Evolutionary conservation across 257 asterid genomes (phyloP), one percentile per base, ranked within the genome.

Genomic region (Forsythia suspensa): DNA sequence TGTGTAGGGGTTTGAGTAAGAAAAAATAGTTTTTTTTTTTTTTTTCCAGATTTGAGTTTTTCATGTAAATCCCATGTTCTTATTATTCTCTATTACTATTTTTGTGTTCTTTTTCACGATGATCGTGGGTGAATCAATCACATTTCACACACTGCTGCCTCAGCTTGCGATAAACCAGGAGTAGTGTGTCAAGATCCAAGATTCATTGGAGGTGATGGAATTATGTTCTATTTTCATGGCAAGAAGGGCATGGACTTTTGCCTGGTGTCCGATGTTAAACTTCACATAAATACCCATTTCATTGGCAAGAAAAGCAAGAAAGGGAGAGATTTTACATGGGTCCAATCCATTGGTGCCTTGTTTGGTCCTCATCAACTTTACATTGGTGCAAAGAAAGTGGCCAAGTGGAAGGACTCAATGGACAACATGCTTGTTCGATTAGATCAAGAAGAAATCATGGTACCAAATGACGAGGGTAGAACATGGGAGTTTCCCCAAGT

Each of bases 211-310:
- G 82, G 77, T 8, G 82, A 78, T 71, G 82, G 82, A 2, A 57
- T 78, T 39, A 78, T 71, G 69, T 78, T 78, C 73, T 78, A 78
- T 42, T 71, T 78, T 77, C 82, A 72, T 43, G 82, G 73, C 5
- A 57, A 57, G 34, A 72, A 42, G 37, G 77, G 42, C 72, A 24
- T 12, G 69, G 77, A 78, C 61, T 78, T 78, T 39, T 71, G 72
- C 73, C 46, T 78, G 8, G 77, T 59, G 46, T 61, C 77, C 11
- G 48, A 57, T 70, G 21, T 0, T 20, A 40, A 59, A 38, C 76
- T 78, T 42, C 82, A 74, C 76, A 80, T 68, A 79, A 80, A 80
- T n/a, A 76, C 72, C 8, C 80, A 80, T 20, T 79, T 79, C 82
- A 79, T 73, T 9, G 82, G 82, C 74, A 79, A 41, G n/a, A 46